Evolutionary conservation across 495 filamentous ascomycete species (phyloP).

Genomic region (Penicillium longicatenatum): DNA sequence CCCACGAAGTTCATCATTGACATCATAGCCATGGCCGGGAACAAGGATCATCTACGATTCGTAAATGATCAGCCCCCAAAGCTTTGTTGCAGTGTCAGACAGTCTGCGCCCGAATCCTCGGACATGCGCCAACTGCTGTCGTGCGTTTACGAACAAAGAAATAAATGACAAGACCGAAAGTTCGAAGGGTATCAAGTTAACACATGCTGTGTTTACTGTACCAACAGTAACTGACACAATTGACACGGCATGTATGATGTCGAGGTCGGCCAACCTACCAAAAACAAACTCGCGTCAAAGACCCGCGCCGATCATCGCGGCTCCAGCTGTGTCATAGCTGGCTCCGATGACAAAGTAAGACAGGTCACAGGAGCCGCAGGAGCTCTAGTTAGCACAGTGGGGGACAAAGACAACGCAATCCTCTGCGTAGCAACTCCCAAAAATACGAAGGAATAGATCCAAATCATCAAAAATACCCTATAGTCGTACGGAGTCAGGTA

Average conservation of each 20-base stretch:
- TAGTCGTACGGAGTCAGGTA: too few relatives aligned
- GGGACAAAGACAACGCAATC: not conserved
- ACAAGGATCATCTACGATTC: conserved; percentile 14
- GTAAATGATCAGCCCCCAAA: conserved; percentile 3
- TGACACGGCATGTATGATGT: not conserved
- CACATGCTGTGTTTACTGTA: not conserved
- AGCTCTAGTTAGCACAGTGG: too few relatives aligned
- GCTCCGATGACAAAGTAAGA: not conserved
- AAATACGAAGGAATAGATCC: not conserved
- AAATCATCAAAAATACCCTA: not conserved
- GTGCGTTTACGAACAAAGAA: not conserved
- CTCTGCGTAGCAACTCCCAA: not conserved
- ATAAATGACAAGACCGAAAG: not conserved
- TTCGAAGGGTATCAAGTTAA: not conserved
- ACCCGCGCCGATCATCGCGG: conserved; percentile 15
- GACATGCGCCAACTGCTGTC: not conserved
- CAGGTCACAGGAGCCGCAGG: not conserved
- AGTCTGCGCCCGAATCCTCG: conserved; percentile 8
- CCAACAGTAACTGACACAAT: not conserved
- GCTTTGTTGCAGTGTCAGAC: not conserved
- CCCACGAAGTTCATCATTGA: not conserved
- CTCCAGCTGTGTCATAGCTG: conserved; percentile 7
- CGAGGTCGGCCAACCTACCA: conserved; percentile 16
- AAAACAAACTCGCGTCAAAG: not conserved
- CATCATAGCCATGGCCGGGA: not conserved